These are phyloP conservation scores for Phlyctochytrium planicorne DNA, from an alignment of 192 early-diverging fungal genomes.

Conservation along the genomic window DNA sequence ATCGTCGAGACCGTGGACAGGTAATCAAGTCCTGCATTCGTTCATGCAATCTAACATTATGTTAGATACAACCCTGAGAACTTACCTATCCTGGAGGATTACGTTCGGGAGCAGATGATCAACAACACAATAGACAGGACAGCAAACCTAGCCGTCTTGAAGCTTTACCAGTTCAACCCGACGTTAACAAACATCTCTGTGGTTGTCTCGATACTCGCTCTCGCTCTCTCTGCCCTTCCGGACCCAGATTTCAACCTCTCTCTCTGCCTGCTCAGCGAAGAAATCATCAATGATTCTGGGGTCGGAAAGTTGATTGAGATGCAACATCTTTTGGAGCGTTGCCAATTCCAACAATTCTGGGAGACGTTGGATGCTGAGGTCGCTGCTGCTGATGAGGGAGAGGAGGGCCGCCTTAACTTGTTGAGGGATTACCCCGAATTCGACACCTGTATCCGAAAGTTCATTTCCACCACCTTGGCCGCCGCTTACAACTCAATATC, in stretches of 20 bases:
- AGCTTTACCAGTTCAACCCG: constrained; percentile 95
- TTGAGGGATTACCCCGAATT: constrained; percentile 42
- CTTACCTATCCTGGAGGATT: constrained; percentile 77
- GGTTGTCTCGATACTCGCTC: constrained; percentile 74
- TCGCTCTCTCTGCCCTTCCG: constrained; percentile 79
- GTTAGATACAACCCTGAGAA: constrained; percentile 87
- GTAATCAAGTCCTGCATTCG: constrained; percentile 5
- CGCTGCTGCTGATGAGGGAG: constrained; percentile 14
- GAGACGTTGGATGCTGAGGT: constrained; percentile 9
- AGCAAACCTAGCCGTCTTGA: constrained; percentile 89
- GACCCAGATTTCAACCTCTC: constrained; percentile 90
- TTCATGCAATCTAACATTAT: neutral
- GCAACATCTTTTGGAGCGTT: constrained; percentile 76
- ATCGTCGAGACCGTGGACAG: constrained; percentile 48
- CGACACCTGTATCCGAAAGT: constrained; percentile 66
- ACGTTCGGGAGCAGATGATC: constrained; percentile 76
- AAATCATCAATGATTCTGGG: constrained; percentile 51
- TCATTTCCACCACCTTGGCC: constrained; percentile 71
- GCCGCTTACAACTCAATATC: constrained; percentile 84
- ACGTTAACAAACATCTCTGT: constrained; percentile 67
- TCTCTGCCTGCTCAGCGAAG: constrained; percentile 80
- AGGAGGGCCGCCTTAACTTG: constrained; percentile 46
- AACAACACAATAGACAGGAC: constrained; percentile 78
- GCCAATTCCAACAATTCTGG: constrained; percentile 35
- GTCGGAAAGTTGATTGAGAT: constrained; percentile 64